Percentiles rank a stretch among this genome's conserved stretches.
phyloP scores from a whole-genome alignment of 306 rosid genomes.

The Cucurbita moschata region DNA sequence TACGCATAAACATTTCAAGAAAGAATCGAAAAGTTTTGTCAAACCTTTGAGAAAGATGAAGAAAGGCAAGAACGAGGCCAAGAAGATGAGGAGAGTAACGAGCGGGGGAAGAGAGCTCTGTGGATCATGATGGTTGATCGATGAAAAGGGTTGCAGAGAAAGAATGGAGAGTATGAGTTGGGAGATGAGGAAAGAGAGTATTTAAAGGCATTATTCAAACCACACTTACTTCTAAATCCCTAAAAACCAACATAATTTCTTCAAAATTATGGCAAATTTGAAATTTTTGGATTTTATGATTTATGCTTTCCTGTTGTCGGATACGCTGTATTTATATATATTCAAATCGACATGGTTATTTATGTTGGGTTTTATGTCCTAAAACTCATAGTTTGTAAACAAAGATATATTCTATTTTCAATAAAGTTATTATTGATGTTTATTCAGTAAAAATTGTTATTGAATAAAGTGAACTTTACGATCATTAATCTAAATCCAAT shows the following conservation, averaged over 20 bases:
- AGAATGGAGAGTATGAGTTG: neutral
- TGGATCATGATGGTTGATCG: constrained; percentile 21
- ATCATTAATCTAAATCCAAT: no score
- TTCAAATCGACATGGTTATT: no score
- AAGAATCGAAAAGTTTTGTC: neutral
- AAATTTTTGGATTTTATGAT: no score
- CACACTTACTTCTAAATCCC: neutral
- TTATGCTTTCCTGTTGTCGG: no score
- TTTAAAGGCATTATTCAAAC: neutral
- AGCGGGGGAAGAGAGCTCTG: constrained; percentile 2
- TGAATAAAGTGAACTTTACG: no score
- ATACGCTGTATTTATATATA: no score
- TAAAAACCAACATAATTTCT: neutral
- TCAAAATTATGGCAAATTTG: no score
- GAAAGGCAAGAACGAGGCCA: neutral
- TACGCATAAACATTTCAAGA: neutral
- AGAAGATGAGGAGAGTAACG: neutral
- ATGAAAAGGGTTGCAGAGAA: neutral
- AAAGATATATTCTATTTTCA: no score
- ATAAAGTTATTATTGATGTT: no score
- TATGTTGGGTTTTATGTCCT: no score
- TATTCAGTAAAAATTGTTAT: no score
- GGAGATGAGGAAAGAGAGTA: neutral
- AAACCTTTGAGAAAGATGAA: constrained; percentile 23
- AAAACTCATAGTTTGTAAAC: no score